Conservation (phyloP, 208 protist species). For the Acanthamoeba quina region DNA sequence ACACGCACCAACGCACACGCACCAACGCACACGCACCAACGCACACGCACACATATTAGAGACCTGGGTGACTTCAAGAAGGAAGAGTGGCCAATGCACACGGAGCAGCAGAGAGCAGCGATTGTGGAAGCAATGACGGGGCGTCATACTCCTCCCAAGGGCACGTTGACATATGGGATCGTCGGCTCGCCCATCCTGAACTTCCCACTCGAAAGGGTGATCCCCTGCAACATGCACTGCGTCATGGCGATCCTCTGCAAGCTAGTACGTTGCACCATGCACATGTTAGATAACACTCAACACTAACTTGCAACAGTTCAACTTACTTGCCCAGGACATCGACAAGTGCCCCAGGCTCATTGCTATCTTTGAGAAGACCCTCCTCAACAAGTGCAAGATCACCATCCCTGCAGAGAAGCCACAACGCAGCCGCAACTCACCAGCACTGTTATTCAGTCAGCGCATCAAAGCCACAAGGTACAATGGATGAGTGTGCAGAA, state of each 20-base stretch:
- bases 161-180: conserved; percentile 4
- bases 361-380: background rate
- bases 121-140: background rate
- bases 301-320: background rate
- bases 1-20: too few species aligned
- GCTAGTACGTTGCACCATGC: background rate
- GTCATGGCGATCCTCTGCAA: background rate
- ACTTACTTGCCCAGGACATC: background rate
- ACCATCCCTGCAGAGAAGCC: too few species aligned
- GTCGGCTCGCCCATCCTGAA: background rate
- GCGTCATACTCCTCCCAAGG: background rate
- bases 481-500: background rate
- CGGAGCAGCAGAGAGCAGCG: conserved; percentile 3
- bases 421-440: background rate
- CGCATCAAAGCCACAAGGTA: background rate
- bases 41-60: background rate
- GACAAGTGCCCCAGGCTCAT: background rate
- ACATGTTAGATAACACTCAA: background rate
- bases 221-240: conserved; percentile 54
- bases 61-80: conserved; percentile 15
- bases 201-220: background rate
- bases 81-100: background rate
- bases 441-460: background rate
- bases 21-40: too few species aligned
- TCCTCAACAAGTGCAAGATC: too few species aligned